Evolutionary conservation across 495 filamentous ascomycete species (phyloP).

Genomic region (Mytilinidion resinicola): DNA sequence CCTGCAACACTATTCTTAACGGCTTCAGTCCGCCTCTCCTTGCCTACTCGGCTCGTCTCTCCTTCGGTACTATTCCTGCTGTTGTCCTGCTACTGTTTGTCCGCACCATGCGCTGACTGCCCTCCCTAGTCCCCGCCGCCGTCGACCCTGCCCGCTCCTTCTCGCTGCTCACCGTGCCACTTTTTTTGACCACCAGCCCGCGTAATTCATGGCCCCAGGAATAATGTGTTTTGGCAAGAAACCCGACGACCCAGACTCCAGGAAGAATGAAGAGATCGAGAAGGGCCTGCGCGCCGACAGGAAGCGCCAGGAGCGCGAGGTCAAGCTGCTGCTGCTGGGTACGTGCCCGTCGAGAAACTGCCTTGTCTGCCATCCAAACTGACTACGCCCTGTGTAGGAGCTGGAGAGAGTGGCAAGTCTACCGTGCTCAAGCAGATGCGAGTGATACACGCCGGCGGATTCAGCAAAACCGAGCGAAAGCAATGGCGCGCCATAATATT

Average conservation of each 20-base stretch:
- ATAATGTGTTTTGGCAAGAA: slow-evolving; percentile 38
- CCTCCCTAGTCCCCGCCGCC: neutral
- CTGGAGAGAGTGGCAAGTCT: slow-evolving; percentile 99
- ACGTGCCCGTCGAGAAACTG: slow-evolving; percentile 35
- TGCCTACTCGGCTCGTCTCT: too few relatives aligned
- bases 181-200: neutral
- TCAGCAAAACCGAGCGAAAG: slow-evolving; percentile 71
- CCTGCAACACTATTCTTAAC: too few relatives aligned
- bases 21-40: too few relatives aligned
- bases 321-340: slow-evolving; percentile 99
- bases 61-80: too few relatives aligned
- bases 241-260: slow-evolving; percentile 26
- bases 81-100: too few relatives aligned
- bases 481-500: slow-evolving; percentile 96
- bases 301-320: slow-evolving; percentile 93
- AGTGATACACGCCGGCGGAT: slow-evolving; percentile 75
- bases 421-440: slow-evolving; percentile 99
- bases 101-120: neutral
- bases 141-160: neutral
- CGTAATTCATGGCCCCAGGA: slow-evolving; percentile 27
- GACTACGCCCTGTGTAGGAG: slow-evolving; percentile 53
- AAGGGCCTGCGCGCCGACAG: slow-evolving; percentile 94
- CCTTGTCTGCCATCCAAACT: neutral
- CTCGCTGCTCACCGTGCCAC: neutral
- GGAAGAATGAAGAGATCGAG: slow-evolving; percentile 96